Conservation (phyloP, 2,329 filamentous ascomycete genomes). For the Alternaria brassicae region DNA sequence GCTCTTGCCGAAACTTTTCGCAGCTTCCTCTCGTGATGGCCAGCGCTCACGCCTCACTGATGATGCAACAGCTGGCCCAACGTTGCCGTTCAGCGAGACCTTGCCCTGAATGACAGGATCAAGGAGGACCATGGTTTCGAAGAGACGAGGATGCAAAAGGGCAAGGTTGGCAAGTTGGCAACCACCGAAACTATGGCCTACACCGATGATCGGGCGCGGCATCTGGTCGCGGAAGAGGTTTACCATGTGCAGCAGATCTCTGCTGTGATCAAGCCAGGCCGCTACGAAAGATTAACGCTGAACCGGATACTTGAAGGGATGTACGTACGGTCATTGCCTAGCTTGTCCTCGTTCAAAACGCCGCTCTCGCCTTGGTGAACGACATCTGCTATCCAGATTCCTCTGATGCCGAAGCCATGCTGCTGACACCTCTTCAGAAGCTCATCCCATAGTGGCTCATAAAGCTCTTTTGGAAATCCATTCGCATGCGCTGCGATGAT, state of each 20-base stretch:
- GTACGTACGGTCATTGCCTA: constrained; percentile 83
- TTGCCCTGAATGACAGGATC: constrained; percentile 76
- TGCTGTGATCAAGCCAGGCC: constrained; percentile 83
- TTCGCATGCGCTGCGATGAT: constrained; percentile 90
- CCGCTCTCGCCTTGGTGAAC: constrained; percentile 83
- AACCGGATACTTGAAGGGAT: background rate
- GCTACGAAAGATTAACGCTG: constrained; percentile 57
- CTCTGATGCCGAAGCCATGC: constrained; percentile 72
- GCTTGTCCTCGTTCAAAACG: constrained; percentile 73
- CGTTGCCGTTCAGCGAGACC: constrained; percentile 53
- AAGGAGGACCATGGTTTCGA: constrained; percentile 77
- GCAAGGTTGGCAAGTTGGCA: constrained; percentile 74
- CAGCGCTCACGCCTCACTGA: constrained; percentile 78
- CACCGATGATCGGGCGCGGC: constrained; percentile 80
- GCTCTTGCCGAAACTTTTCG: constrained; percentile 68
- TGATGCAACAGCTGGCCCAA: constrained; percentile 65
- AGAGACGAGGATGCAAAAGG: constrained; percentile 79
- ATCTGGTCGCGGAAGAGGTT: constrained; percentile 82
- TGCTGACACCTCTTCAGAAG: constrained; percentile 66
- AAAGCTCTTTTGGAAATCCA: constrained; percentile 94
- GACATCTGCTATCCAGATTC: constrained; percentile 91
- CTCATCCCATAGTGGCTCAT: constrained; percentile 91
- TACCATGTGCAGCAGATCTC: constrained; percentile 84
- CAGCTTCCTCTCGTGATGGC: constrained; percentile 76
- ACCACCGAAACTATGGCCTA: constrained; percentile 91